Evolutionary conservation across 2,329 filamentous ascomycete genomes (phyloP), one percentile per base, ranked within the genome.

Genomic region (Ophiostoma ips): DNA sequence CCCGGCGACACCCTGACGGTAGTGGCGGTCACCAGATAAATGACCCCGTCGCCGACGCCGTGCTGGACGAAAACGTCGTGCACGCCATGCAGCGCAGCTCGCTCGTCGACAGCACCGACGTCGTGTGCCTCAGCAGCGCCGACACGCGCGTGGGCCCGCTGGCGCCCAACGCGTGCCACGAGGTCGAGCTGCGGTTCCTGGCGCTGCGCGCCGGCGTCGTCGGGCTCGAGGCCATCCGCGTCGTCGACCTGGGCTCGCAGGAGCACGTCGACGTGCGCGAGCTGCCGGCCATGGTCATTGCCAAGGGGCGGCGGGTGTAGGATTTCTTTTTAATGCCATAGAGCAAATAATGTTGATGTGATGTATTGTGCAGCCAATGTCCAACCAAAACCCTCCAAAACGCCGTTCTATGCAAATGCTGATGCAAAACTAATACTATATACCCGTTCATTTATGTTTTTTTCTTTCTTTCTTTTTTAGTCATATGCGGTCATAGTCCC

Each of bases 261-360:
- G 84, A 89, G 66, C 82, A 84, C 60, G 81, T 86, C 3, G 84
- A 90, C 63, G 79, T 89, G 50, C 73, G 77, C 53, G 83, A 90
- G 54, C 62, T 92, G 55, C 86, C 86, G 0, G 79, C 75, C 41
- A 77, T 87, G 57, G 65, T 87, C 49, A 72, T 82, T 15, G 65
- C 43, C 18, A 50, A 54, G 43, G 46, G 54, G 13, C 28, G n/a
- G 41, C 69, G 50, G 52, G 56, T 18, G 50, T 53, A 56, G 51
- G 24, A 46, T 28, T 28, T 28, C 8, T 28, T 28, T 28, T 28
- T 47, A 10, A 15, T n/a, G n/a, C n/a, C n/a, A n/a, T n/a, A n/a
- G n/a, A n/a, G n/a, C n/a, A n/a, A n/a, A n/a, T n/a, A n/a, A n/a
- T n/a, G n/a, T n/a, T n/a, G n/a, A n/a, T 38, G 21, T 15, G 30